Evolutionary conservation across 2,329 filamentous ascomycete genomes (phyloP), one percentile per base, ranked within the genome.

Genomic region (Phialemonium atrogriseum): DNA sequence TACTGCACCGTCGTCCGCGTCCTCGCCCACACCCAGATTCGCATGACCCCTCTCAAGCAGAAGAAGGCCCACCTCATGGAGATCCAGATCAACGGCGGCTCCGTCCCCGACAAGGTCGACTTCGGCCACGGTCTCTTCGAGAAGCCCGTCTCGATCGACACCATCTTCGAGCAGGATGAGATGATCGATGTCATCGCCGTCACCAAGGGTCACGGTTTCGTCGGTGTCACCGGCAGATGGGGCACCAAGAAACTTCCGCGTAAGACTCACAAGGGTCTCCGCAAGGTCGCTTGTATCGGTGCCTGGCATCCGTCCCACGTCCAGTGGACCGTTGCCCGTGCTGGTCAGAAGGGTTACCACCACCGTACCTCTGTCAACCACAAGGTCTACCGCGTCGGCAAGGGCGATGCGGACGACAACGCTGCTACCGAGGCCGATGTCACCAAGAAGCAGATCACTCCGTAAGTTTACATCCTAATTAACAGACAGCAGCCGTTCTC

Each of bases 21-120:
- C 52, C 88, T 98, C 64, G 89, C 91, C 66, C 91, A 98, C 82
- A 95, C 91, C 54, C 91, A 98, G 75, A 88, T 96, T 78, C 80
- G 82, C 80, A 89, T 93, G 82, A 96, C 91, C 42, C 89, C 91
- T 46, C 83, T 98, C 68, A 96, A 95, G 84, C 91, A 98, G 79
- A 98, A 98, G 88, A 98, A 96, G 85, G 89, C 91, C 58, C 91
- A 98, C 70, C 78, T 98, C 54, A 98, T 98, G 91, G 91, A 98
- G 77, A 87, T 98, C 66, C 91, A 98, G 77, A 70, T 98, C 80
- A 98, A 98, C 77, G 91, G 91, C 68, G 91, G 91, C 59, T 86
- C 81, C 68, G 60, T 95, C 50, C 74, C 86, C 60, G 87, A 96
- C 70, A 98, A 98, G 85, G 87, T 98, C 58, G 80, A 86, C 44